phyloP scores from a whole-genome alignment of 441 rosid genomes.

The Erodium trifolium region DNA sequence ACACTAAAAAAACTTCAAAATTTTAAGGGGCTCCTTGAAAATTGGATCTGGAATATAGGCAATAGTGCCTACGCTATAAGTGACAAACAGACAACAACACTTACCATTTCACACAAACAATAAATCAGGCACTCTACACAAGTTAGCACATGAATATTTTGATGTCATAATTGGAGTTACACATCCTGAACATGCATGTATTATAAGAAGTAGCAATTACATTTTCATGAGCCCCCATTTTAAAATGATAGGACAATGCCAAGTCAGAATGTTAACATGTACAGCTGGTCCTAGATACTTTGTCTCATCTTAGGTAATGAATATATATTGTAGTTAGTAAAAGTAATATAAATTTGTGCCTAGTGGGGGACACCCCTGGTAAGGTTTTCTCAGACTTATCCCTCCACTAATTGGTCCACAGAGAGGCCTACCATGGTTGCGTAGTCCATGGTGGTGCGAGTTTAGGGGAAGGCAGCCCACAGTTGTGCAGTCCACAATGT shows the following conservation, averaged over 20 bases:
- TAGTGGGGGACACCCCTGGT: too few relatives aligned
- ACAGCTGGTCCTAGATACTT: background rate
- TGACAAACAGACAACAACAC: background rate
- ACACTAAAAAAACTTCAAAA: background rate
- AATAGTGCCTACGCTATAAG: background rate
- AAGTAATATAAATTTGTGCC: background rate
- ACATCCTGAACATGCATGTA: background rate
- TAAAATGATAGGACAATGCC: background rate
- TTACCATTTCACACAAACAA: background rate
- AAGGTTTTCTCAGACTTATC: too few relatives aligned
- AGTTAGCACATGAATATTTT: background rate
- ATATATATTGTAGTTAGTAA: constrained; percentile 4
- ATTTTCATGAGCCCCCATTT: background rate
- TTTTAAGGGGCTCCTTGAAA: background rate
- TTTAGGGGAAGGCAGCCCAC: too few relatives aligned
- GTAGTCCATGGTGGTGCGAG: too few relatives aligned
- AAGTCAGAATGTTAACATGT: constrained; percentile 1
- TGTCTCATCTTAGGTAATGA: constrained; percentile 3
- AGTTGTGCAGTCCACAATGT: too few relatives aligned
- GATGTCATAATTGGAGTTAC: constrained; percentile 1
- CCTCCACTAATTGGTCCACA: too few relatives aligned
- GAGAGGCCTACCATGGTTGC: too few relatives aligned
- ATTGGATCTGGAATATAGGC: background rate
- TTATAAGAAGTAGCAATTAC: background rate
- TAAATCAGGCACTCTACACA: constrained; percentile 1